phyloP scores from a whole-genome alignment of 306 rosid genomes.

The Trifolium subterraneum region DNA sequence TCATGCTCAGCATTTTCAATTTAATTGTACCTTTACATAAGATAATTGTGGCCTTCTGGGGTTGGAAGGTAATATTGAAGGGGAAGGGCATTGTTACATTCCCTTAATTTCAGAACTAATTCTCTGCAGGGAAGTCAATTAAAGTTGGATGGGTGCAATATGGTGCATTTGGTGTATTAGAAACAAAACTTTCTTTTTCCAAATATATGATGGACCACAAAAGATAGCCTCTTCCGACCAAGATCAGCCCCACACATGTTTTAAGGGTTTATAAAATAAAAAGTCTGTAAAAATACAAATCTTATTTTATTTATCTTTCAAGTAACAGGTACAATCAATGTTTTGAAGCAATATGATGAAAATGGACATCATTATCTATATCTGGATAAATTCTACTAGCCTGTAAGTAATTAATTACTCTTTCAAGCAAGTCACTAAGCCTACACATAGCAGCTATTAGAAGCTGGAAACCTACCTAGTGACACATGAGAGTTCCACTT shows the following conservation, averaged over 20 bases:
- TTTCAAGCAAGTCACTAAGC: slow-evolving; percentile 23
- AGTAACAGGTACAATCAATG: neutral
- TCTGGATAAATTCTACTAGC: neutral
- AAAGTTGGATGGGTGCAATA: too few relatives aligned
- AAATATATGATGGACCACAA: neutral
- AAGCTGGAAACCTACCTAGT: slow-evolving; percentile 21
- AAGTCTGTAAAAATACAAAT: neutral
- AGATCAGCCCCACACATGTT: neutral
- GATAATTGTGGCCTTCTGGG: too few relatives aligned
- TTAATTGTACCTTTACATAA: too few relatives aligned
- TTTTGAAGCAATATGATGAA: neutral
- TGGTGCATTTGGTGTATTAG: too few relatives aligned
- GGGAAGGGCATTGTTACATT: too few relatives aligned
- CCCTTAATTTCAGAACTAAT: too few relatives aligned
- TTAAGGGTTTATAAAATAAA: neutral
- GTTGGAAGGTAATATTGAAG: too few relatives aligned
- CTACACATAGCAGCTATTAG: slow-evolving; percentile 7
- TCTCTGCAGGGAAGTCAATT: too few relatives aligned
- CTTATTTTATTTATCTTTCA: neutral
- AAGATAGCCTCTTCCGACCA: neutral
- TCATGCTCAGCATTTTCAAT: too few relatives aligned
- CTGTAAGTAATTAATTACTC: slow-evolving; percentile 20
- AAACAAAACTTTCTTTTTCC: neutral
- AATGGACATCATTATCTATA: neutral
- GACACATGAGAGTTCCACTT: slow-evolving; percentile 14